Percentiles rank a stretch among this genome's conserved stretches.
Evolutionary conservation across 805 yeast species (phyloP).

Genomic region (Cyberlindnera euphorbiae): DNA sequence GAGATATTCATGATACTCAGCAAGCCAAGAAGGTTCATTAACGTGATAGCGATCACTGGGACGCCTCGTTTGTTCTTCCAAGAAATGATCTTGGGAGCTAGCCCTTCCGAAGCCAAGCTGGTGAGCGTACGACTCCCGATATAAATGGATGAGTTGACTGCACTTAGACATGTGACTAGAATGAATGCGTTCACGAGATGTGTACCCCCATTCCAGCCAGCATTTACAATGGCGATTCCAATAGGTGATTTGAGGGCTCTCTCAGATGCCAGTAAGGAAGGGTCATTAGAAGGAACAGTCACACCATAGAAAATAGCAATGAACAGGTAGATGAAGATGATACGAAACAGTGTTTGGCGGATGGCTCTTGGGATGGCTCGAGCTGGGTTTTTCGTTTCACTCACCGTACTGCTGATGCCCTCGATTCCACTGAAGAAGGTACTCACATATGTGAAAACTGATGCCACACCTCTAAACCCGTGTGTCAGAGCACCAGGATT

Average conservation of each 20-base stretch:
- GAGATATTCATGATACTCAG: constrained; percentile 57
- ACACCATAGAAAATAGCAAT: constrained; percentile 64
- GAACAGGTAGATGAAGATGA: constrained; percentile 56
- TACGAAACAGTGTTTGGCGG: constrained; percentile 59
- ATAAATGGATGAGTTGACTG: constrained; percentile 65
- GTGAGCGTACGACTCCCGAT: constrained; percentile 66
- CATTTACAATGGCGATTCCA: constrained; percentile 61
- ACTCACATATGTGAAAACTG: constrained; percentile 63
- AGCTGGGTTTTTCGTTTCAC: constrained; percentile 67
- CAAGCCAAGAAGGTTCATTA: constrained; percentile 57
- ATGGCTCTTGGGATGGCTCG: constrained; percentile 69
- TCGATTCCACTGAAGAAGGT: constrained; percentile 79
- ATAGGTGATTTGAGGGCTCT: constrained; percentile 61
- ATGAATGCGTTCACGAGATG: constrained; percentile 70
- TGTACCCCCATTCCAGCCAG: constrained; percentile 63
- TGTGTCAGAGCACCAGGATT: constrained; percentile 32
- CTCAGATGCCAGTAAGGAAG: constrained; percentile 33
- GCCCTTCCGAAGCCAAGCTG: constrained; percentile 56
- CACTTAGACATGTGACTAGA: constrained; percentile 59
- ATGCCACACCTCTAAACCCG: constrained; percentile 53
- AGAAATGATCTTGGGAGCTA: constrained; percentile 52
- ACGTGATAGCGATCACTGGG: constrained; percentile 54
- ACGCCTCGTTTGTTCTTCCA: constrained; percentile 55
- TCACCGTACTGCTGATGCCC: constrained; percentile 67
- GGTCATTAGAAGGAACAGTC: constrained; percentile 62